Evolutionary conservation across 108 stramenopile species (phyloP), one percentile per base, ranked within the genome.

Genomic region (Fragilariopsis cylindrus): DNA sequence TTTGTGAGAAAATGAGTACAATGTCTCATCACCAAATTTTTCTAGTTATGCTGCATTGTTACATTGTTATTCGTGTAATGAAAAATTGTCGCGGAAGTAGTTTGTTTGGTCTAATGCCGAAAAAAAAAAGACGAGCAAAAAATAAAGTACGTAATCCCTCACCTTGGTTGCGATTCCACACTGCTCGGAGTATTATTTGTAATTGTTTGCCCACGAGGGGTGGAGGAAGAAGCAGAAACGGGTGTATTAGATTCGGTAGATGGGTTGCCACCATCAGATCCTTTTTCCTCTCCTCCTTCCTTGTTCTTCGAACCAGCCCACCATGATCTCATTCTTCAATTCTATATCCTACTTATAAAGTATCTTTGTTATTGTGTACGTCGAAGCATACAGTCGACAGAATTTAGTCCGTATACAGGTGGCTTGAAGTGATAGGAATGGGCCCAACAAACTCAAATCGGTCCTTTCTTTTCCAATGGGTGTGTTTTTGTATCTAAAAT

Each of bases 271-370:
- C 62, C 62, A 13, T 7, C 6, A 60, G 58, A 5, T 40, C 3
- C 58, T 40, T 60, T 60, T n/a, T 63, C 62, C 42, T 63, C 62
- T 63, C 45, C 62, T 63, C 45, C 62, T 40, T 63, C n/a, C n/a
- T 40, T 40, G 40, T 44, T 44, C 62, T 63, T 63, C 9, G 41
- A 45, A 15, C 62, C 62, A 63, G 46, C 43, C 45, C 43, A 45
- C 62, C 62, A 63, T 45, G 62, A 63, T 63, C 62, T 44, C 62
- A 63, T 63, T 30, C 30, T 30, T 30, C 30, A 30, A 30, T 30
- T 30, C 30, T 30, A 30, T 30, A 30, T 30, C 30, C 30, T 30
- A 30, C 2, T 30, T 30, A 30, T 30, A 30, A 30, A 30, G 30
- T 30, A 30, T 30, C 30, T 30, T 30, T 30, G 30, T 30, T 30